Evolutionary conservation across 345 rosid species (phyloP).

Genomic region (Bretschneidera sinensis): DNA sequence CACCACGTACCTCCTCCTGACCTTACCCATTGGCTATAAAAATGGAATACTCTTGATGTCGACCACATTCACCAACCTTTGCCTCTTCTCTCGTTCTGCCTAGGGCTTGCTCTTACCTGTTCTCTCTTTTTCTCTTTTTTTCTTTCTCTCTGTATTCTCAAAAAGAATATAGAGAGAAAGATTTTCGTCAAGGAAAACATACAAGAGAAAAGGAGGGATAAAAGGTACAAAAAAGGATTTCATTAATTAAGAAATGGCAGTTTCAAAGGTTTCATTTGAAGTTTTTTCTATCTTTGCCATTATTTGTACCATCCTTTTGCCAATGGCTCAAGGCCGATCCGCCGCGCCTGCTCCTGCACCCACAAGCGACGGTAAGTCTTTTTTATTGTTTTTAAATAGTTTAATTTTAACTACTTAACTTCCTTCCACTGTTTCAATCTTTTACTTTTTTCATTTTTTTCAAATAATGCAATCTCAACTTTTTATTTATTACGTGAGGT

Average conservation of each 20-base stretch:
- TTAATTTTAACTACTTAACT: too few relatives aligned
- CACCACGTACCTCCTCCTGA: too few relatives aligned
- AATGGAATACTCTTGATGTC: too few relatives aligned
- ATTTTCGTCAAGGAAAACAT: not conserved
- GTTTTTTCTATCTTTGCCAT: slow-evolving; percentile 29
- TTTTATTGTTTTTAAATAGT: too few relatives aligned
- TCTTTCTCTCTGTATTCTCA: slow-evolving; percentile 17
- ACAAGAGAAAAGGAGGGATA: not conserved
- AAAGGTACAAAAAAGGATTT: too few relatives aligned
- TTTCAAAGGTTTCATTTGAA: slow-evolving; percentile 36
- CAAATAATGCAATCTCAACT: too few relatives aligned
- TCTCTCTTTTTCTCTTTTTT: slow-evolving; percentile 13
- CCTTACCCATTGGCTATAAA: too few relatives aligned
- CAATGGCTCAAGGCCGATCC: slow-evolving; percentile 49
- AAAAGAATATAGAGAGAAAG: slow-evolving; percentile 24
- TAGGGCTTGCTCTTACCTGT: slow-evolving; percentile 16
- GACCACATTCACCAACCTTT: slow-evolving; percentile 3
- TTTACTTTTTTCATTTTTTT: too few relatives aligned
- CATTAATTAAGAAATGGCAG: slow-evolving; percentile 36
- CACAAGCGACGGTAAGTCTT: slow-evolving; percentile 56
- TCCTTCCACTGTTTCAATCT: too few relatives aligned
- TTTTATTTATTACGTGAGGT: too few relatives aligned
- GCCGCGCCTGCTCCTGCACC: slow-evolving; percentile 65
- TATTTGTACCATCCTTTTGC: slow-evolving; percentile 38
- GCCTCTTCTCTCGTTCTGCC: slow-evolving; percentile 20